Conservation (phyloP, 257 asterid genomes). For the Scutellaria galericulata region DNA sequence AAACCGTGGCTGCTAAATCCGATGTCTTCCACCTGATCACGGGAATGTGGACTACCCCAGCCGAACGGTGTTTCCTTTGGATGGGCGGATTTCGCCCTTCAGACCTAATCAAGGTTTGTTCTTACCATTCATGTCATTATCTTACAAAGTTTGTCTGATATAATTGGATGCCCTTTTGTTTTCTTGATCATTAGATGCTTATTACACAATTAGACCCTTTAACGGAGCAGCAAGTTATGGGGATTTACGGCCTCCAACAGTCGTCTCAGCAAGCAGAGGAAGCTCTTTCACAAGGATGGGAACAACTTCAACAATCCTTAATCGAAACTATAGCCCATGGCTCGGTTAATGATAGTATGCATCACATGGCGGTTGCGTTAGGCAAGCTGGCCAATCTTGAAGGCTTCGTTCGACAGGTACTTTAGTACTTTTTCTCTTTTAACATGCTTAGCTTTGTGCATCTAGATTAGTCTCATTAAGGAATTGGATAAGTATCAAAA, state of each 20-base stretch:
- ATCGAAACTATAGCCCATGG: constrained; percentile 66
- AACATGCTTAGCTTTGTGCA: not conserved
- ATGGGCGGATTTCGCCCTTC: constrained; percentile 96
- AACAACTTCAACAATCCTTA: constrained; percentile 84
- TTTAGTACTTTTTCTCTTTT: not conserved
- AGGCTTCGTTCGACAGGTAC: constrained; percentile 91
- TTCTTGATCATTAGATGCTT: constrained; percentile 58
- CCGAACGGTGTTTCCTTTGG: constrained; percentile 95
- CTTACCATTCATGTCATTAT: not conserved
- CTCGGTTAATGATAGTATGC: constrained; percentile 72
- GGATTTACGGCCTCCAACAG: constrained; percentile 87
- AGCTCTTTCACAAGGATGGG: constrained; percentile 90
- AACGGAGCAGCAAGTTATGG: constrained; percentile 90
- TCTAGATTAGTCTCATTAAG: not conserved
- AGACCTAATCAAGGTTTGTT: constrained; percentile 75
- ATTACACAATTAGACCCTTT: constrained; percentile 76
- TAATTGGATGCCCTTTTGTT: not conserved
- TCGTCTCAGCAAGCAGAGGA: constrained; percentile 94
- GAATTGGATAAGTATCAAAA: not conserved
- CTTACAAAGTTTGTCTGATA: not conserved
- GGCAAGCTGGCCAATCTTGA: constrained; percentile 85
- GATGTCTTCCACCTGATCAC: constrained; percentile 85
- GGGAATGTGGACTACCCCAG: constrained; percentile 91
- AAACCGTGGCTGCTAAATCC: constrained; percentile 79
- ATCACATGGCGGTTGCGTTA: constrained; percentile 88